Percentiles rank a stretch among this genome's conserved stretches.
Evolutionary conservation across 2,329 filamentous ascomycete genomes (phyloP).

Genomic region (Didymella exigua): DNA sequence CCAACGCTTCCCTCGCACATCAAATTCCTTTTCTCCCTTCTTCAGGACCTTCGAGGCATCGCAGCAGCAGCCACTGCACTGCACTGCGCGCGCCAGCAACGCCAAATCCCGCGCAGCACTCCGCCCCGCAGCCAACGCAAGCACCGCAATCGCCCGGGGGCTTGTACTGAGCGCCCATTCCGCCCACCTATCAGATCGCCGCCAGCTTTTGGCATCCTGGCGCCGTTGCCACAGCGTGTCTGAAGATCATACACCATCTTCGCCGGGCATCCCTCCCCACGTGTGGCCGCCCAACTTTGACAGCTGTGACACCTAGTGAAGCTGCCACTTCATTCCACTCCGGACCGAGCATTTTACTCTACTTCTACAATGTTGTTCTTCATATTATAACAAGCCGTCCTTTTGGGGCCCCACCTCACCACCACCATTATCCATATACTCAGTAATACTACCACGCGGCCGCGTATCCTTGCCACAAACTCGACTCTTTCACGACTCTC

Average conservation of each 20-base stretch:
- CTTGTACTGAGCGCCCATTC: conserved; percentile 1
- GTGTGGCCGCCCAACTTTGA: conserved; percentile 24
- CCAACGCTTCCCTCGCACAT: conserved; percentile 21
- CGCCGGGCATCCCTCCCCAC: conserved; percentile 41
- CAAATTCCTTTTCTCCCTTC: conserved; percentile 29
- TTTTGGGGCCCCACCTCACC: conserved; percentile 42
- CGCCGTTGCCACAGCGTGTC: conserved; percentile 41
- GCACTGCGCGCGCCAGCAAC: conserved; percentile 17
- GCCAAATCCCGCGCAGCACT: neutral
- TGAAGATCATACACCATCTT: conserved; percentile 40
- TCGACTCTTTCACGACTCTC: conserved; percentile 15
- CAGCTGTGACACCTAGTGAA: conserved; percentile 32
- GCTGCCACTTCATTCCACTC: conserved; percentile 32
- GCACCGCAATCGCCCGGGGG: conserved; percentile 7
- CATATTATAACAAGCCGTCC: conserved; percentile 48
- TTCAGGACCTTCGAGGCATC: conserved; percentile 15
- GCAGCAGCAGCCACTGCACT: conserved; percentile 15
- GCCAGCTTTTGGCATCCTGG: conserved; percentile 7
- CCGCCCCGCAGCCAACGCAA: conserved; percentile 7
- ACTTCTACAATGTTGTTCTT: conserved; percentile 42
- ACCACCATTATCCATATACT: conserved; percentile 18
- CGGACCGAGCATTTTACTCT: conserved; percentile 34
- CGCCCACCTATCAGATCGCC: conserved; percentile 11
- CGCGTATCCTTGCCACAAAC: conserved; percentile 9
- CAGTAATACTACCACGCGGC: conserved; percentile 13